Conservation (phyloP, 75 land plant species). For the Cupressus sempervirens region DNA sequence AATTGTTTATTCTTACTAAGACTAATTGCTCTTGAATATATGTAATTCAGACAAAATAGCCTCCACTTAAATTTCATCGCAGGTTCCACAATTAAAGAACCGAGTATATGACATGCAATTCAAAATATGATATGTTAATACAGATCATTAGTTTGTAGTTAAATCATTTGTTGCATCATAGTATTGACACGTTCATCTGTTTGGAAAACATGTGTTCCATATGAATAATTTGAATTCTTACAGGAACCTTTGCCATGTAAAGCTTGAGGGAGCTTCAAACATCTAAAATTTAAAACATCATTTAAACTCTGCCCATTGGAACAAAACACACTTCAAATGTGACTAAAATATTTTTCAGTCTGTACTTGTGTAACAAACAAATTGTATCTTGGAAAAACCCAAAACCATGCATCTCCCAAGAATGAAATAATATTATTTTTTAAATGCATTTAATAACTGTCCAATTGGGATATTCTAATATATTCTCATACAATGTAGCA, state of each 20-base stretch:
- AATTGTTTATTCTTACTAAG: background rate
- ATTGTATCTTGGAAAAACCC: background rate
- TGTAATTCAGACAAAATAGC: background rate
- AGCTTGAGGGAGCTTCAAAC: background rate
- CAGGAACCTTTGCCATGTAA: background rate
- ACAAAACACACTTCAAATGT: background rate
- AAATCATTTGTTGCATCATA: background rate
- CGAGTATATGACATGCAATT: background rate
- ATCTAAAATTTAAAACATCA: background rate
- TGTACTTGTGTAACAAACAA: background rate
- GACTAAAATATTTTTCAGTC: background rate
- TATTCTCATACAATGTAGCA: background rate
- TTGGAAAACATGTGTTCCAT: background rate
- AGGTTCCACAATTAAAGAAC: background rate
- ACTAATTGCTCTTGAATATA: background rate
- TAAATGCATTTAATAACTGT: background rate
- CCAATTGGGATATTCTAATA: background rate
- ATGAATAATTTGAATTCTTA: background rate
- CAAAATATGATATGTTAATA: background rate
- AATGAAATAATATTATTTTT: background rate
- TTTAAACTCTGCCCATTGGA: background rate
- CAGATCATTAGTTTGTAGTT: background rate
- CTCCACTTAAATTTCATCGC: background rate
- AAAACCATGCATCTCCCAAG: background rate
- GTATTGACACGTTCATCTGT: background rate